phyloP scores from a whole-genome alignment of 1,284 basidiomycete genomes.

The Ustilago tritici region DNA sequence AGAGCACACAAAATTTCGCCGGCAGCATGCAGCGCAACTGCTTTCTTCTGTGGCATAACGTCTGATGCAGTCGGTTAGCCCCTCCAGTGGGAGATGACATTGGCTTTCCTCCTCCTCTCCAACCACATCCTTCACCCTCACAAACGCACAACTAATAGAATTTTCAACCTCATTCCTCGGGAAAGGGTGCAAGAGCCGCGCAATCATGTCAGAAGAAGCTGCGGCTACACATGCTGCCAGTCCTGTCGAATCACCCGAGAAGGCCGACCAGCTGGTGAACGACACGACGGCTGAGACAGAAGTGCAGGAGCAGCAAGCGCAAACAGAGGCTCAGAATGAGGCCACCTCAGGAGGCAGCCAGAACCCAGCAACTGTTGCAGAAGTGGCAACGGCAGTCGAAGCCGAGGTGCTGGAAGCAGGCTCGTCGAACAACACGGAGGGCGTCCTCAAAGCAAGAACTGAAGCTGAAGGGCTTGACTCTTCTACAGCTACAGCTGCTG shows the following conservation, averaged over 20 bases:
- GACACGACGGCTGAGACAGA: neutral
- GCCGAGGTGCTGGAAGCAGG: neutral
- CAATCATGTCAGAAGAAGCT: constrained; percentile 12
- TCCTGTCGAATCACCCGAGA: neutral
- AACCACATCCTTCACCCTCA: neutral
- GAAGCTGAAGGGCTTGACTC: neutral
- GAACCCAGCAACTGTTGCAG: neutral
- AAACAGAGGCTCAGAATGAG: neutral
- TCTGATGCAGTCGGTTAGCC: neutral
- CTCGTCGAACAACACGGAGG: neutral
- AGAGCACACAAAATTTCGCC: constrained; percentile 21
- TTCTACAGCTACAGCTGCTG: neutral
- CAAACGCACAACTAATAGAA: neutral
- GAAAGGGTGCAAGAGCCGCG: neutral
- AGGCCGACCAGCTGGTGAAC: neutral
- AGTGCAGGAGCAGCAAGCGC: neutral
- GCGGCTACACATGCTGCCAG: neutral
- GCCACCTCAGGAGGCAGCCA: neutral
- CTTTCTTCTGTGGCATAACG: neutral
- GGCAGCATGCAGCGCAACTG: constrained; percentile 5
- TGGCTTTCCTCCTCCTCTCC: neutral
- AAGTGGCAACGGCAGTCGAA: neutral
- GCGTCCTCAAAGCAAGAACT: neutral
- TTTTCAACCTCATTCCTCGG: neutral
- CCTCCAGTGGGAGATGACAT: neutral